Evolutionary conservation across 495 filamentous ascomycete genomes (phyloP), one percentile per base, ranked within the genome.

Genomic region (Neurospora terricola): DNA sequence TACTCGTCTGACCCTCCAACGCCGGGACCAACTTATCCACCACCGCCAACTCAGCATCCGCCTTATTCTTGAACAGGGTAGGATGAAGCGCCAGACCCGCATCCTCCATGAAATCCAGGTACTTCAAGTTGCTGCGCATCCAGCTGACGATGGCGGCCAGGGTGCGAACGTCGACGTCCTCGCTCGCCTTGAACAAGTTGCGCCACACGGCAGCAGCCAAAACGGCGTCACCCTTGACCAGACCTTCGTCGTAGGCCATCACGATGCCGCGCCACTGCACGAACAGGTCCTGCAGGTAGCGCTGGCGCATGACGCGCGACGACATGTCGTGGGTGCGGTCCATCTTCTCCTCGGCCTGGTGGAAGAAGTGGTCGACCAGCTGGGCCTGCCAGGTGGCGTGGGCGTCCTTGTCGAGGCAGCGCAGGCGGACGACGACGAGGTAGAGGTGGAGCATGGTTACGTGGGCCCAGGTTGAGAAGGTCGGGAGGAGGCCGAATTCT

Each of bases 391-490:
- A 85, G 62, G 77, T 75, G 54, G 79, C 77, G 72, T 82, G 80
- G 16, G 74, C 48, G 7, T 81, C 79, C 45, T 92, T 85, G 27
- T 91, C 91, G 73, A 96, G 87, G 73, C 86, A 86, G 69, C 96
- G 92, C 68, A 98, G 83, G 54, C 95, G 91, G n/a, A 92, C 91
- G n/a, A 91, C 91, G 48, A 98, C 81, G 70, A 97, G 87, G 84
- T 97, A 98, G 90, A 98, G 92, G 84, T 99, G 94, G 16, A 98
- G 87, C 84, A 98, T 94, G 23, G 94, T 94, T 48, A 98, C 89
- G 79, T 98, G 96, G 8, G 96, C 91, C 96, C 96, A 99, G 69
- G 92, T 94, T 73, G 88, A 92, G 83, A 99, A 99, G 0, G 93
- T 99, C 2, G 93, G 92, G 30, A 83, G 81, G 38, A 97, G 88